A percentile compares a stretch with the other conserved stretches of the same genome.
These are phyloP conservation scores for Dioscorea zingiberensis DNA, from an alignment of 106 monocot species.

Conservation along the genomic window DNA sequence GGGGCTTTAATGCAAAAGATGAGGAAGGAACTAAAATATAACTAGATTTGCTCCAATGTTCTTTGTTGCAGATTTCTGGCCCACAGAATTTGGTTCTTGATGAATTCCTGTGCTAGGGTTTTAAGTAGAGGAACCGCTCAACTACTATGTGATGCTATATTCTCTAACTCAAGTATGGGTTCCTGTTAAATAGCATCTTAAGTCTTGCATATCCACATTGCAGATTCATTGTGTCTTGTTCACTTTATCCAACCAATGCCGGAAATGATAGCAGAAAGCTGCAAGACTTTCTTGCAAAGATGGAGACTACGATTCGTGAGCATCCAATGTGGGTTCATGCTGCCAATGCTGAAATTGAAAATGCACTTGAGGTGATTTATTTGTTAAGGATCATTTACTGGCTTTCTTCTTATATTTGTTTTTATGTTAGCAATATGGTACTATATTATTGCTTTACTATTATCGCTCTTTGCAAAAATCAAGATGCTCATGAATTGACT, in stretches of 20 bases:
- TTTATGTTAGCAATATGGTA: no score
- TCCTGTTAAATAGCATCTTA: background rate
- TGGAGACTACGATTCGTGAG: conserved; percentile 23
- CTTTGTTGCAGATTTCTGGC: background rate
- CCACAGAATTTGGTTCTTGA: background rate
- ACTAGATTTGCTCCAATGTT: no score
- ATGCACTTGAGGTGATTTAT: conserved; percentile 25
- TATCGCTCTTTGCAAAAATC: no score
- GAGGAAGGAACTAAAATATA: no score
- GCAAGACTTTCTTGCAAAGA: conserved; percentile 22
- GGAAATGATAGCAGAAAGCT: conserved; percentile 23
- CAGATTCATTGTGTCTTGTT: conserved; percentile 37
- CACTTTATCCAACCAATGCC: conserved; percentile 15
- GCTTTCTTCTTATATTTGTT: no score
- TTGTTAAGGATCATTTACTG: background rate
- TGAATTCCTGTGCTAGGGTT: background rate
- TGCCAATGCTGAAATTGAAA: conserved; percentile 30
- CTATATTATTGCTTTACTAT: no score
- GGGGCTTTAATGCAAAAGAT: no score
- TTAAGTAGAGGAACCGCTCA: background rate
- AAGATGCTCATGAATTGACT: no score
- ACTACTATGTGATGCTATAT: background rate
- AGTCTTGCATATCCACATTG: background rate
- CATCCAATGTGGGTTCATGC: conserved; percentile 38
- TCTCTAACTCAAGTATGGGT: background rate